phyloP scores from a whole-genome alignment of 2,329 filamentous ascomycete species.

The Alternaria rosae region DNA sequence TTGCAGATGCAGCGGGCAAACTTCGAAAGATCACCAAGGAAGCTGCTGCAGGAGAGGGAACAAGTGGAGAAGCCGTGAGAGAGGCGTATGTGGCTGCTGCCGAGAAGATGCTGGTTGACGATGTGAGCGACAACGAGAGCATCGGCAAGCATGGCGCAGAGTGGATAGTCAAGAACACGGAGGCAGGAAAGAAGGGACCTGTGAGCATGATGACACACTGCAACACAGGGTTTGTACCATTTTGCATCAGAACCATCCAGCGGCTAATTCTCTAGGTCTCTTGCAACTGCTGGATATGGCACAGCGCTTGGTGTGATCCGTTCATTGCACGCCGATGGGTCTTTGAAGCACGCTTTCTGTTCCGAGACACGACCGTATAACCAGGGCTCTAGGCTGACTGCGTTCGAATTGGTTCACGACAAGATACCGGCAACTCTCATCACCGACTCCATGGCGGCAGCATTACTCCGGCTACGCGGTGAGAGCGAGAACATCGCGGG shows the following conservation, averaged over 20 bases:
- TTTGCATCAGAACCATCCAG: no score
- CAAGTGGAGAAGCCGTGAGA: slow-evolving; percentile 64
- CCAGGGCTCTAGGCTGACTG: slow-evolving; percentile 92
- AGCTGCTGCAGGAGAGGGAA: slow-evolving; percentile 54
- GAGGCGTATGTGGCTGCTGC: slow-evolving; percentile 78
- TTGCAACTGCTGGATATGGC: slow-evolving; percentile 97
- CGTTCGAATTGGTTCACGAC: slow-evolving; percentile 96
- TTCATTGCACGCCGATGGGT: slow-evolving; percentile 71
- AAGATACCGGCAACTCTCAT: slow-evolving; percentile 89
- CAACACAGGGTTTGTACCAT: slow-evolving; percentile 78
- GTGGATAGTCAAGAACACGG: slow-evolving; percentile 74
- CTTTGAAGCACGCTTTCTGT: slow-evolving; percentile 86
- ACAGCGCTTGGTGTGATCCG: slow-evolving; percentile 95
- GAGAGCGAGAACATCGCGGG: slow-evolving; percentile 73
- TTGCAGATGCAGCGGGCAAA: slow-evolving; percentile 86
- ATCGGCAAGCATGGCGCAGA: slow-evolving; percentile 85
- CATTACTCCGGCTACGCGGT: slow-evolving; percentile 74
- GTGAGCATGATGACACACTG: slow-evolving; percentile 95
- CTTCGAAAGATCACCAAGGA: slow-evolving; percentile 70
- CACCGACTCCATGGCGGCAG: slow-evolving; percentile 95
- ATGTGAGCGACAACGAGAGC: slow-evolving; percentile 83
- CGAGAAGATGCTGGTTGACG: slow-evolving; percentile 85
- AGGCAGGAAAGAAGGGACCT: slow-evolving; percentile 59
- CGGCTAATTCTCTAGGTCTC: slow-evolving; percentile 64
- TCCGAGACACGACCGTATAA: slow-evolving; percentile 98